A percentile compares a stretch with the other conserved stretches of the same genome.
These are phyloP conservation scores for Laburnicola sp. DNA, from an alignment of 2,329 filamentous ascomycete species.

Conservation along the genomic window DNA sequence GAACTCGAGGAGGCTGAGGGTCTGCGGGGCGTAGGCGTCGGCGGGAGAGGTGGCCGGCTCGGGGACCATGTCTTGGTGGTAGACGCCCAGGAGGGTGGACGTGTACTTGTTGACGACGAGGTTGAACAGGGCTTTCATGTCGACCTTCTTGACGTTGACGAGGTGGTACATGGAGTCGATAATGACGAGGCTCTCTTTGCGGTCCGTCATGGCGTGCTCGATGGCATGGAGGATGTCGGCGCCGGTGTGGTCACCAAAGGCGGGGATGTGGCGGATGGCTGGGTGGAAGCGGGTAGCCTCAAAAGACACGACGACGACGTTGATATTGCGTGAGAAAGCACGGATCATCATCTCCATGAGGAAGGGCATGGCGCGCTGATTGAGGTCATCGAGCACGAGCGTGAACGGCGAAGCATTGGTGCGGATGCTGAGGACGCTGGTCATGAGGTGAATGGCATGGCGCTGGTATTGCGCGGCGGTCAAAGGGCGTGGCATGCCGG, in stretches of 20 bases:
- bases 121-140: conserved; percentile 66
- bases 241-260: conserved; percentile 65
- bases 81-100: conserved; percentile 74
- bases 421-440: conserved; percentile 76
- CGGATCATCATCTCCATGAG: conserved; percentile 73
- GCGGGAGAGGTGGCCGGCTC: conserved; percentile 40
- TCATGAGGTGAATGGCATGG: conserved; percentile 81
- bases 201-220: conserved; percentile 22
- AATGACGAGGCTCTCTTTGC: conserved; percentile 62
- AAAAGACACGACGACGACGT: conserved; percentile 77
- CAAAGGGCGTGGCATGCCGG: conserved; percentile 24
- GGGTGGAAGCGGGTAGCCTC: conserved; percentile 67
- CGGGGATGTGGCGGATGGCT: conserved; percentile 69
- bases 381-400: conserved; percentile 79
- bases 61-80: conserved; percentile 78
- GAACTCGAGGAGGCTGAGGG: conserved; percentile 74
- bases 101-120: conserved; percentile 67
- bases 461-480: conserved; percentile 66
- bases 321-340: conserved; percentile 59
- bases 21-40: conserved; percentile 51
- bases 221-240: conserved; percentile 45
- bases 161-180: conserved; percentile 79
- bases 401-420: conserved; percentile 85
- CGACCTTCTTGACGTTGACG: conserved; percentile 35
- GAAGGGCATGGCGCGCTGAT: conserved; percentile 74